Base-by-base conservation (phyloP, 129 eudicot species). In the Arctium lappa region DNA sequence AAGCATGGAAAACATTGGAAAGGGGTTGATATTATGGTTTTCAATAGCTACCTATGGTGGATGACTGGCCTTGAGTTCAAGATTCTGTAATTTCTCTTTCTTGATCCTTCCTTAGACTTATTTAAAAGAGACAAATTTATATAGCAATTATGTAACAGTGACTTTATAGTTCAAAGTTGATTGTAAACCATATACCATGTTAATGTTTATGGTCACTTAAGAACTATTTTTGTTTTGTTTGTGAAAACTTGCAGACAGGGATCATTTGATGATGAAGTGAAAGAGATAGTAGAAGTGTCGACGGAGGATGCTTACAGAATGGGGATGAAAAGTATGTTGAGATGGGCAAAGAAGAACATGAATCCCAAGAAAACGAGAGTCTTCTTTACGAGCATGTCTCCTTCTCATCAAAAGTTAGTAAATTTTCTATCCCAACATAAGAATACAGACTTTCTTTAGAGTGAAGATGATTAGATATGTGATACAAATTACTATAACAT, bases 41-140 rank as follows among this genome's bases (percentile, higher is more conserved):
- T 95, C 87, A 95, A 95, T 73, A 95, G 98, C 46, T 95, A 93
- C 75, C 90, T 95, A 12, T 95, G 99, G 99, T 95, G 99, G 99
- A 95, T 95, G 98, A 93, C 98, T 31, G 99, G 97, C 84, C 86
- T 85, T 18, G 65, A 85, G 8, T 87, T 95, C 84, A 93, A 90
- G 81, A 91, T 95, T 37, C 65, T 93, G 99, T 95, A 91, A 92
- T 77, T 42, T 77, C 53, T 29, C 69, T 27, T 40, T 82, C 44
- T 27, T 39, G 2, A 15, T 37, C 29, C 77, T 50, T n/a, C 32
- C 0, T 22, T 53, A 13, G 39, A 72, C 40, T 16, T 60, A 2
- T 1, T 33, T 33, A 33, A 33, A 33, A 33, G 36, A 33, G 36
- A 33, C 36, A 33, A 33, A 33, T 33, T 33, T 33, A 8, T 8